Evolutionary conservation across 2,329 filamentous ascomycete genomes (phyloP).

Genomic region (Xylariaceae sp.): DNA sequence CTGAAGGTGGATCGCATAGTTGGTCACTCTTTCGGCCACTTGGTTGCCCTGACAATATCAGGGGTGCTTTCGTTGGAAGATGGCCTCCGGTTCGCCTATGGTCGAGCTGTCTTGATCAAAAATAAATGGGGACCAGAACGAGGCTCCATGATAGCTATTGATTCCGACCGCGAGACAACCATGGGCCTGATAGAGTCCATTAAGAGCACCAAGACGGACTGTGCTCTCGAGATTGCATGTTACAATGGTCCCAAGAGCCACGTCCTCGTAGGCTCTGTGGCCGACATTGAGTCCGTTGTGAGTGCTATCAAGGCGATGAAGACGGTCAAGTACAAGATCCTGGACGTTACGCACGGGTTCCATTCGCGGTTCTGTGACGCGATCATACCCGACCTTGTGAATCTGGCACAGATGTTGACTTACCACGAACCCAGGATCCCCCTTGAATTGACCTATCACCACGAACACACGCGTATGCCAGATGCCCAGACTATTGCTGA

Average conservation of each 20-base stretch:
- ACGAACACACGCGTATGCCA: not conserved
- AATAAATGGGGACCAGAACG: constrained; percentile 33
- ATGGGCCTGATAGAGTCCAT: not conserved
- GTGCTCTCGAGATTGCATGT: constrained; percentile 37
- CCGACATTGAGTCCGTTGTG: constrained; percentile 30
- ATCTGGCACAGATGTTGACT: not conserved
- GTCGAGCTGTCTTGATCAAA: constrained; percentile 30
- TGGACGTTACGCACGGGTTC: constrained; percentile 44
- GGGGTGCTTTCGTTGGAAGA: constrained; percentile 31
- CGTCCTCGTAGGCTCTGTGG: constrained; percentile 36
- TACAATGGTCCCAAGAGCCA: constrained; percentile 40
- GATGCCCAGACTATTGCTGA: not conserved
- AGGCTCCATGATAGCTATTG: constrained; percentile 37
- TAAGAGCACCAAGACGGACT: not conserved
- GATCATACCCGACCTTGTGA: constrained; percentile 25
- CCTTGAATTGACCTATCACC: not conserved
- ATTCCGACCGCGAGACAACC: constrained; percentile 24
- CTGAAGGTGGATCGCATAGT: constrained; percentile 29
- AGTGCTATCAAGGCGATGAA: not conserved
- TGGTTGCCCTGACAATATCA: constrained; percentile 37
- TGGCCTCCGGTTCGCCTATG: constrained; percentile 29
- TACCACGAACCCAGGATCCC: not conserved
- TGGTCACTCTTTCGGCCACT: constrained; percentile 40
- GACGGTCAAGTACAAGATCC: constrained; percentile 27
- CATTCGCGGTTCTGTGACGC: constrained; percentile 39